Evolutionary conservation across 2,329 filamentous ascomycete species (phyloP), one percentile per base, ranked within the genome.

Genomic region (Diatrype stigma): DNA sequence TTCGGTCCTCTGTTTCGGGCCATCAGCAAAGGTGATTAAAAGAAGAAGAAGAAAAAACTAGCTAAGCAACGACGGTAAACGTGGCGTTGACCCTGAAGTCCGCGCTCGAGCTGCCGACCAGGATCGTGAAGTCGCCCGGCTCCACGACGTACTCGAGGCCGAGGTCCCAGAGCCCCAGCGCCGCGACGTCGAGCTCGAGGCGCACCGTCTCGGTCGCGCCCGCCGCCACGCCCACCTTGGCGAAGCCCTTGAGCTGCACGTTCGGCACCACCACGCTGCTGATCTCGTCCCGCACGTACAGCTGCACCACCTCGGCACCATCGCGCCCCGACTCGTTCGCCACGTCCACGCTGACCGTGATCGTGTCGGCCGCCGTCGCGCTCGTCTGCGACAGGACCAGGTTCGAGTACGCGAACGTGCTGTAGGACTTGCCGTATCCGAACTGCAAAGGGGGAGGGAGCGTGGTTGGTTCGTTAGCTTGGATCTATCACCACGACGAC

Each of bases 111-210:
- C 72, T 76, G n/a, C 85, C 87, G 16, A 86, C 78, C 49, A 77
- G 72, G 10, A 89, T 71, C 5, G 75, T 68, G 64, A 90, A 90
- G 38, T 84, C 77, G 1, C 87, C 87, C 3, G 80, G 79, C 74
- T 90, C 87, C 35, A 90, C 86, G 22, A 88, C 84, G 66, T 90
- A 90, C 65, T 85, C 70, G 83, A 89, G 86, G 32, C 68, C 72
- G 12, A 68, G 59, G 63, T 82, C 71, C 81, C 81, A 85, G 7
- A 84, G 60, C 0, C 80, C 80, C 56, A 81, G 65, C 45, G 79
- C 72, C 19, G 64, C 59, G 3, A 83, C 72, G 28, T 75, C 61
- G 19, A 84, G 60, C 17, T 74, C 68, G 11, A 84, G 71, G 7
- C 62, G 70, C 54, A 78, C 72, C 6, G 66, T 78, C 57, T 78